Evolutionary conservation across 139 green algal species (phyloP).

Genomic region (Dunaliella primolecta): DNA sequence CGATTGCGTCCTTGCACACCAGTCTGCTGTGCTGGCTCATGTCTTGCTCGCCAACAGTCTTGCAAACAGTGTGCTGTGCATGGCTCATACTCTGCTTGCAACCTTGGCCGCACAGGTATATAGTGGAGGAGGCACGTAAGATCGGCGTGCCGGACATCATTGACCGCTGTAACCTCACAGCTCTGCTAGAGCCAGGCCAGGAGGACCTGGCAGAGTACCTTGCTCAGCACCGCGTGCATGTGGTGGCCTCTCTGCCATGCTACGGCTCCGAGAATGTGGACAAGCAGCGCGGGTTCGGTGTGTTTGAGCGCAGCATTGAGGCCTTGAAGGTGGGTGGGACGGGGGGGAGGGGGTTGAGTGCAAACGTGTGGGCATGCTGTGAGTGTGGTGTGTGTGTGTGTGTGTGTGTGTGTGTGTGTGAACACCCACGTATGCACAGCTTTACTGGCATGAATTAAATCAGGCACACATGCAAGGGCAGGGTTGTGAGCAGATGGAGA

Average conservation of each 20-base stretch:
- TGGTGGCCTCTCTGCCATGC: slow-evolving; percentile 95
- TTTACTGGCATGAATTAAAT: no score
- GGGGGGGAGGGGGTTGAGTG: no score
- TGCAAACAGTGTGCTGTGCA: no score
- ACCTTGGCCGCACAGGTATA: slow-evolving; percentile 64
- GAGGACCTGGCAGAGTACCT: slow-evolving; percentile 89
- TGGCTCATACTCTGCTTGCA: no score
- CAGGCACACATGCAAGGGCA: no score
- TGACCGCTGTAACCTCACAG: slow-evolving; percentile 97
- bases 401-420: slow-evolving; percentile 5
- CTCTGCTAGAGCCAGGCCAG: slow-evolving; percentile 89
- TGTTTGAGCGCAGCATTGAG: slow-evolving; percentile 89
- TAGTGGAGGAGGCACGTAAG: slow-evolving; percentile 69
- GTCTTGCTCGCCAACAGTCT: no score
- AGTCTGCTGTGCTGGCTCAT: no score
- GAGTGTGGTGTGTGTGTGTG: not conserved
- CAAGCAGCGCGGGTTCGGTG: slow-evolving; percentile 77
- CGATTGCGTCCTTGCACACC: no score
- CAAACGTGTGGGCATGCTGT: not conserved
- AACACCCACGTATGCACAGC: no score
- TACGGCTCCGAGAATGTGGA: slow-evolving; percentile 89
- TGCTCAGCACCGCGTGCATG: slow-evolving; percentile 64
- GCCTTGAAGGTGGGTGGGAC: slow-evolving; percentile 52
- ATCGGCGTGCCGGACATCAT: slow-evolving; percentile 83
- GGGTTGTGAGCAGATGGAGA: no score